Conservation (phyloP, 345 rosid species). For the Trapa incisa region DNA sequence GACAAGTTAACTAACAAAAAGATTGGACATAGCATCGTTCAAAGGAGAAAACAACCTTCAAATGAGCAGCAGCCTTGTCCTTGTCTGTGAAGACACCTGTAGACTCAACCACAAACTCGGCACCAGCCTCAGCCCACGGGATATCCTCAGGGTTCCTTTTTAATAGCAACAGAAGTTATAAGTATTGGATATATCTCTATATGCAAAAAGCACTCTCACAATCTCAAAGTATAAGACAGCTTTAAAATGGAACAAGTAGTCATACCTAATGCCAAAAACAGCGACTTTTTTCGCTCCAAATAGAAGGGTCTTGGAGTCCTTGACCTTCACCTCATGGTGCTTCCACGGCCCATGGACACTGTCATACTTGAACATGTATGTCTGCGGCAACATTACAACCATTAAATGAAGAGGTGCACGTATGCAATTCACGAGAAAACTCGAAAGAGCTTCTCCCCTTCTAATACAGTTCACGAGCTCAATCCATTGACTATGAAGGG, state of each 20-base stretch:
- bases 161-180: neutral
- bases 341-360: slow-evolving; percentile 96
- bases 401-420: neutral
- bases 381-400: slow-evolving; percentile 24
- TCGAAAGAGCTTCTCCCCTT: neutral
- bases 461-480: neutral
- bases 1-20: neutral
- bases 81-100: slow-evolving; percentile 94
- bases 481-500: no score
- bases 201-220: neutral
- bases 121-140: slow-evolving; percentile 74
- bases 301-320: slow-evolving; percentile 79
- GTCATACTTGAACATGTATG: slow-evolving; percentile 90
- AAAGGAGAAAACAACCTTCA: slow-evolving; percentile 42
- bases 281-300: slow-evolving; percentile 66
- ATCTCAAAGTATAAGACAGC: neutral
- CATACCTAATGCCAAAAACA: slow-evolving; percentile 62
- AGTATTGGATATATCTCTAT: neutral
- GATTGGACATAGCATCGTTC: neutral
- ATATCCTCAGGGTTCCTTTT: slow-evolving; percentile 86
- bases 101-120: slow-evolving; percentile 71
- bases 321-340: slow-evolving; percentile 62
- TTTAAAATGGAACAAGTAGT: neutral
- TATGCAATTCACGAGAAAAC: no score
- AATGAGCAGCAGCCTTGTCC: slow-evolving; percentile 90